Evolutionary conservation across 2,329 filamentous ascomycete genomes (phyloP), one percentile per base, ranked within the genome.

Genomic region (Lachnellula suecica): DNA sequence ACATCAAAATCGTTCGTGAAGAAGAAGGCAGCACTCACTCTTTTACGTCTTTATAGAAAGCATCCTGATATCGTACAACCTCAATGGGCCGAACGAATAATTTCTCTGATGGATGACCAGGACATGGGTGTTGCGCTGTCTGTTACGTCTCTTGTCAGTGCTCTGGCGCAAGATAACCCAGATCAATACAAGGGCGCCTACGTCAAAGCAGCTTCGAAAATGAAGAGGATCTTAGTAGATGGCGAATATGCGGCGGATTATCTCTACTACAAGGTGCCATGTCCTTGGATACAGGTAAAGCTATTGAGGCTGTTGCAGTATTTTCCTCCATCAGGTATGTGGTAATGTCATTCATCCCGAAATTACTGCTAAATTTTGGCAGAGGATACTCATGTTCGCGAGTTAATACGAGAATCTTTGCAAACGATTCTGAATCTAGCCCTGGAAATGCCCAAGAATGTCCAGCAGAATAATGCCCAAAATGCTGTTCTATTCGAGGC

Each of bases 241-340:
- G 87, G 88, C 58, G 93, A 99, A 63, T 94, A 90, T 65, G 83
- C 90, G 0, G 82, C 84, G 51, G 94, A 97, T 68, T 99, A 99
- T 68, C 82, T 97, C 23, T 99, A 99, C 75, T 99, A 99, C 78
- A 97, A 97, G 67, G 94, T 99, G n/a, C 94, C 94, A 1, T 99
- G 94, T 68, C 94, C 94, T 2, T 99, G 94, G 94, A 85, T 99
- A 52, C 92, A 97, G 72, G 89, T 97, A 66, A 99, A 99, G 74
- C 79, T 99, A 17, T 73, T 99, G 60, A 85, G 92, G 57, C 74
- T 99, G 55, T 78, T 99, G 59, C 94, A 99, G 72, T 99, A 97
- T 70, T 99, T 96, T 71, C 89, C 92, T 23, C 93, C 94, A 42
- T 95, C 94, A 68, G 87, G 89, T 92, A 77, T 59, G 79, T 72